Evolutionary conservation across 2,329 filamentous ascomycete genomes (phyloP).

Genomic region (Lasiodiplodia citricola): DNA sequence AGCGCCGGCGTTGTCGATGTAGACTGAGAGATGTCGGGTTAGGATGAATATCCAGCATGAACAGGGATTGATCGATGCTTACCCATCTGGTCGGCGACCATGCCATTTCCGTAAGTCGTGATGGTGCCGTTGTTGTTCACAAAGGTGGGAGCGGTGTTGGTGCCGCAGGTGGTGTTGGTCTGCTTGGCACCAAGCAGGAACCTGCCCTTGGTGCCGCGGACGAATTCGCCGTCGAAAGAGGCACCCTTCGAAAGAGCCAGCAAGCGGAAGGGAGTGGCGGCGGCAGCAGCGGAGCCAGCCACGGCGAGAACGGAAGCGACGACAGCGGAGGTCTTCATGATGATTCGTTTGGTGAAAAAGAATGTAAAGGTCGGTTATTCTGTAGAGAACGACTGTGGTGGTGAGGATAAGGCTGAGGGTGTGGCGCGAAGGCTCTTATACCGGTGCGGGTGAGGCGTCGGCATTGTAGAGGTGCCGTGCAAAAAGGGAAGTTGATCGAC

Average conservation of each 20-base stretch:
- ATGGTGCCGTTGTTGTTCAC: conserved; percentile 1
- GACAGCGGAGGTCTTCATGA: conserved; percentile 6
- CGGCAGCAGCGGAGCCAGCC: not conserved
- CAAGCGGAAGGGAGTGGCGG: conserved; percentile 1
- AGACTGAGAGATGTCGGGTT: not conserved
- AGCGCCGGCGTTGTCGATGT: conserved; percentile 7
- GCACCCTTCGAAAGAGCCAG: conserved; percentile 7
- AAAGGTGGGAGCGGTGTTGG: not conserved
- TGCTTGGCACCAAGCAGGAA: conserved; percentile 12
- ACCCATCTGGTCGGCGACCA: conserved; percentile 5
- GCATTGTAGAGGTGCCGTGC: not conserved
- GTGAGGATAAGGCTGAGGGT: not conserved
- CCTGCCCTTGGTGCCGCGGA: conserved; percentile 3
- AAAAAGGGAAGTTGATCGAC: conserved; percentile 4
- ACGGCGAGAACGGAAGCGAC: not conserved
- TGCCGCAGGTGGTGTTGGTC: conserved; percentile 13
- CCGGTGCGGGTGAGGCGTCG: not conserved
- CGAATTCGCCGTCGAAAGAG: conserved; percentile 1
- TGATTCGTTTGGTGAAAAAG: not conserved
- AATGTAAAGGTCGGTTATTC: conserved; percentile 11
- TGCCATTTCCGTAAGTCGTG: conserved; percentile 16
- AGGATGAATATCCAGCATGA: too few species aligned
- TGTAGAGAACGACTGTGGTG: not conserved
- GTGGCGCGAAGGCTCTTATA: not conserved
- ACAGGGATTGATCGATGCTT: not conserved